phyloP scores from a whole-genome alignment of 208 protist species.

The Trypanosoma platydactyli region DNA sequence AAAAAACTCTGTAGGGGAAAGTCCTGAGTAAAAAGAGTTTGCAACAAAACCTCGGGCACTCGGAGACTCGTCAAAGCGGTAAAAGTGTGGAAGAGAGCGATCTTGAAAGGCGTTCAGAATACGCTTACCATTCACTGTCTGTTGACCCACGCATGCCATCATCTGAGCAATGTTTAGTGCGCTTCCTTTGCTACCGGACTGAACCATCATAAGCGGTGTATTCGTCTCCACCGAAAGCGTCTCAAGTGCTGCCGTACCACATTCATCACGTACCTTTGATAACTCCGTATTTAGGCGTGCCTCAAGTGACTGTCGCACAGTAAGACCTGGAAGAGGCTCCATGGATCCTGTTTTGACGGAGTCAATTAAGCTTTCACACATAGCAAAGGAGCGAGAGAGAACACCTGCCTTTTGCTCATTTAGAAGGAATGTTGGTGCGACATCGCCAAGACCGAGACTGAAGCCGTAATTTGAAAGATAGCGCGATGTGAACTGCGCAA shows the following conservation, averaged over 20 bases:
- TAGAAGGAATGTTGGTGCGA: slow-evolving; percentile 92
- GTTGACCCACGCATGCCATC: slow-evolving; percentile 99
- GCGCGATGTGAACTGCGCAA: slow-evolving; percentile 94
- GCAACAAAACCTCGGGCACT: slow-evolving; percentile 98
- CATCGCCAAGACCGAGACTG: slow-evolving; percentile 98
- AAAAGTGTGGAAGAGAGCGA: slow-evolving; percentile 99
- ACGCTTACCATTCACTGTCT: slow-evolving; percentile 97
- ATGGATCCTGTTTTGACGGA: slow-evolving; percentile 93
- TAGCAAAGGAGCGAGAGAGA: slow-evolving; percentile 91
- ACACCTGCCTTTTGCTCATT: slow-evolving; percentile 90
- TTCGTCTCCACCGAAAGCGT: slow-evolving; percentile 95
- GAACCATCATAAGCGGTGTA: slow-evolving; percentile 98
- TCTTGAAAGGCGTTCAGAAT: slow-evolving; percentile 98
- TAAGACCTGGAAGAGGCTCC: slow-evolving; percentile 93
- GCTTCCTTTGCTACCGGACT: slow-evolving; percentile 97
- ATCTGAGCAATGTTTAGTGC: slow-evolving; percentile 99
- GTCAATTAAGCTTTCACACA: slow-evolving; percentile 92
- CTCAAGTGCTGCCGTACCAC: slow-evolving; percentile 95
- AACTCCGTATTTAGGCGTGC: slow-evolving; percentile 95
- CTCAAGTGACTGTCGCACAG: slow-evolving; percentile 94
- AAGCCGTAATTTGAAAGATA: slow-evolving; percentile 98
- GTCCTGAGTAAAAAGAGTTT: slow-evolving; percentile 98
- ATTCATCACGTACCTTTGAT: slow-evolving; percentile 97
- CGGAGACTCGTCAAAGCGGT: slow-evolving; percentile 77
- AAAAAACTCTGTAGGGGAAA: slow-evolving; percentile 99